Evolutionary conservation across 768 basidiomycete genomes (phyloP), one percentile per base, ranked within the genome.

Genomic region (Lentinula detonsa): DNA sequence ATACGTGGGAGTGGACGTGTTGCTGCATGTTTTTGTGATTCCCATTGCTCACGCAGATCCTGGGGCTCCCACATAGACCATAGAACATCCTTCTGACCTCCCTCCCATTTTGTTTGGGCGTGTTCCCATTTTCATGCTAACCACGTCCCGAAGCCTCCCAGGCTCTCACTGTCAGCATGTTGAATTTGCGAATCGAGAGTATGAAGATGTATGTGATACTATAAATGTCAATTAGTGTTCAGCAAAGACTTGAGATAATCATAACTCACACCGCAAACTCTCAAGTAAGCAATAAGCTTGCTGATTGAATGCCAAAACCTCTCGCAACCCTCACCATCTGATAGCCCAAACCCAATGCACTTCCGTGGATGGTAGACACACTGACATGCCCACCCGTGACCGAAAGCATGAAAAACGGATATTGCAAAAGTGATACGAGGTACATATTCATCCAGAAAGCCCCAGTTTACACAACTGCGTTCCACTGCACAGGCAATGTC

Each of bases 401-500:
- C 72, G 60, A 73, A 77, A 0, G 73, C 74, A 68, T 78, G 76
- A 63, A 78, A 74, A 0, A 75, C 69, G 0, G 72, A 70, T 0
- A 71, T 67, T 4, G 63, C 70, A 57, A 71, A 75, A 0, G 48
- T 21, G 5, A 77, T 55, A 6, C 67, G 66, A 18, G 61, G 15
- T 2, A 70, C 37, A 39, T 71, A 66, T 3, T 66, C 59, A 0
- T 64, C 51, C 10, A 68, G 61, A 55, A 75, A 73, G 4, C 65
- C 65, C 63, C 67, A 69, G 48, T 69, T 71, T 3, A 63, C 35
- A 34, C 66, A 69, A 43, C 67, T 69, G 16, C 66, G 65, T 4
- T 74, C 61, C 2, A 76, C 53, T 15, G 70, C 67, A 61, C 77
- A 80, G 0, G 68, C 74, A 28, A 79, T 73, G 60, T 78, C 71